phyloP scores from a whole-genome alignment of 192 early-diverging fungal genomes.

The Umbelopsis vinacea region DNA sequence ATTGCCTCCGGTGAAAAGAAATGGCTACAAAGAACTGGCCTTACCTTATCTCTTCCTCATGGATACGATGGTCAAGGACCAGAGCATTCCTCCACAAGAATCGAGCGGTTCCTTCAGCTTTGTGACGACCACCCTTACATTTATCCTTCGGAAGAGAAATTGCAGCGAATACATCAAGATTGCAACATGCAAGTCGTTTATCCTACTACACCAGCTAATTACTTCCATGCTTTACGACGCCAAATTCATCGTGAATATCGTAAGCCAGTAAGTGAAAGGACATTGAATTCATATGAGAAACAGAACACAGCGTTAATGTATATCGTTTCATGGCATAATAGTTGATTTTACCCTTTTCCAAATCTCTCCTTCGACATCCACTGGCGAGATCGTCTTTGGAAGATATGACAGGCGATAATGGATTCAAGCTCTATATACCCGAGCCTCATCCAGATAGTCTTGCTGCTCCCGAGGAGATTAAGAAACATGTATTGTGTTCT shows the following conservation, averaged over 20 bases:
- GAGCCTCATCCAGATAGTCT: constrained; percentile 84
- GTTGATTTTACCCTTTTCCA: constrained; percentile 73
- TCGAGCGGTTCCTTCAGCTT: constrained; percentile 95
- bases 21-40: constrained; percentile 95
- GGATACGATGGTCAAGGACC: constrained; percentile 99
- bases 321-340: background rate
- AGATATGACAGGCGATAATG: constrained; percentile 80
- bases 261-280: constrained; percentile 71
- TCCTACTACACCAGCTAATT: constrained; percentile 93
- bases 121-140: constrained; percentile 93
- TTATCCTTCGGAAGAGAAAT: constrained; percentile 75
- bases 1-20: constrained; percentile 96
- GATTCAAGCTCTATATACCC: constrained; percentile 92
- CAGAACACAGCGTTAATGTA: background rate
- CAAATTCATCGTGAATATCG: constrained; percentile 98
- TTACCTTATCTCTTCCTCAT: constrained; percentile 93
- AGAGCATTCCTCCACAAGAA: constrained; percentile 95
- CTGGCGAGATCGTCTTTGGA: constrained; percentile 81
- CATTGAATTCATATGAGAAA: no score
- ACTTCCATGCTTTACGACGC: constrained; percentile 93
- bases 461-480: constrained; percentile 81
- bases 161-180: constrained; percentile 94
- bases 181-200: constrained; percentile 98
- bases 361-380: constrained; percentile 92
- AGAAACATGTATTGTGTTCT: constrained; percentile 90